Conservation (phyloP, 1,284 basidiomycete genomes). For the Rhodotorula sp. region DNA sequence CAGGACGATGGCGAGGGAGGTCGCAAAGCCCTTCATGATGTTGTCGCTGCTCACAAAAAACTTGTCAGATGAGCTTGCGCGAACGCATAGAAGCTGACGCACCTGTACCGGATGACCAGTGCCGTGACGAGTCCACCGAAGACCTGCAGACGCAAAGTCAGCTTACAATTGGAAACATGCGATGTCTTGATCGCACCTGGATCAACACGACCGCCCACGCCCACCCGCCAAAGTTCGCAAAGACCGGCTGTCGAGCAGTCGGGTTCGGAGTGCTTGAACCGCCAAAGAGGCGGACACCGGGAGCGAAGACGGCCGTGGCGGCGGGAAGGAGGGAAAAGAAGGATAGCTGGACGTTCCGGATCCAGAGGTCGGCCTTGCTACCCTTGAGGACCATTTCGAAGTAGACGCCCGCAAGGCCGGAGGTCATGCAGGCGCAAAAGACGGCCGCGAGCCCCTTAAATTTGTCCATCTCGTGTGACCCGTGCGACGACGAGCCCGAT, state of each 20-base stretch:
- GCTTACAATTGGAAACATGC: too few species aligned
- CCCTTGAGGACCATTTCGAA: slow-evolving; percentile 96
- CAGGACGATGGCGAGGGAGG: slow-evolving; percentile 84
- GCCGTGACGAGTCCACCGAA: slow-evolving; percentile 87
- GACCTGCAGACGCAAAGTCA: slow-evolving; percentile 2
- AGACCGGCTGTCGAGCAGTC: slow-evolving; percentile 50
- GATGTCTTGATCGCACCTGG: slow-evolving; percentile 58
- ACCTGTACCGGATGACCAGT: slow-evolving; percentile 57
- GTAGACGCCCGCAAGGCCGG: slow-evolving; percentile 96
- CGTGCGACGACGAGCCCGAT: slow-evolving; percentile 29
- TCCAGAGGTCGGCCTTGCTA: slow-evolving; percentile 85
- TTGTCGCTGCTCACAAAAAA: slow-evolving; percentile 56
- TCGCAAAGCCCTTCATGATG: slow-evolving; percentile 88
- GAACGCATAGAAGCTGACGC: slow-evolving; percentile 43
- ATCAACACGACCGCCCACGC: slow-evolving; percentile 85
- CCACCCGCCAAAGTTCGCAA: slow-evolving; percentile 79
- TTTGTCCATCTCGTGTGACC: slow-evolving; percentile 66
- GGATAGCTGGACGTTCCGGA: slow-evolving; percentile 93
- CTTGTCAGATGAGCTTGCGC: background rate
- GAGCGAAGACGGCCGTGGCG: slow-evolving; percentile 72
- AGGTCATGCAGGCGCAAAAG: slow-evolving; percentile 86
- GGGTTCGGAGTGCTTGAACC: background rate
- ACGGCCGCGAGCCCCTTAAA: slow-evolving; percentile 81
- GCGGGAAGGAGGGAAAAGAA: slow-evolving; percentile 91
- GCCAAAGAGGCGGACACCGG: slow-evolving; percentile 40